These are phyloP conservation scores for Chalciporus sphaerocephalus DNA, from an alignment of 768 basidiomycete species.

Conservation along the genomic window DNA sequence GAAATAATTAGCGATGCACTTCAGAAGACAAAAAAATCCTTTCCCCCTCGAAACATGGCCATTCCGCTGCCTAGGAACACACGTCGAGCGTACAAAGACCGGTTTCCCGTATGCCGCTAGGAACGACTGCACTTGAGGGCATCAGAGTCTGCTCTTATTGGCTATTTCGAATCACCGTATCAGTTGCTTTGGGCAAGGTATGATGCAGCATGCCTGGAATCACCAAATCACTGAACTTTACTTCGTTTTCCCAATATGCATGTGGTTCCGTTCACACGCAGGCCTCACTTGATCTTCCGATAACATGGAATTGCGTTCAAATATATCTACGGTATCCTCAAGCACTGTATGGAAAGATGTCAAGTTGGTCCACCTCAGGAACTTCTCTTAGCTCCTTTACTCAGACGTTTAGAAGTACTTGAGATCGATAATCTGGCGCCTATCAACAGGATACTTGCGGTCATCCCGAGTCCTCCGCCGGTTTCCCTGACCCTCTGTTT, in stretches of 20 bases:
- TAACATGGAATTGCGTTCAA: slow-evolving; percentile 7
- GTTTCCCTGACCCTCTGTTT: background rate
- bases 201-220: slow-evolving; percentile 2
- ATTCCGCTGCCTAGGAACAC: slow-evolving; percentile 1
- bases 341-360: slow-evolving; percentile 16
- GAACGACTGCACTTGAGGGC: too few relatives aligned
- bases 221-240: slow-evolving; percentile 17
- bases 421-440: slow-evolving; percentile 24
- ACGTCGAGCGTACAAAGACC: background rate
- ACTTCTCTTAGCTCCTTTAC: slow-evolving; percentile 26
- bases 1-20: slow-evolving; percentile 13
- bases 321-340: slow-evolving; percentile 18
- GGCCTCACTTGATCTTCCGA: slow-evolving; percentile 9
- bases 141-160: too few relatives aligned
- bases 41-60: background rate
- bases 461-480: slow-evolving; percentile 1
- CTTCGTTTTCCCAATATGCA: slow-evolving; percentile 6
- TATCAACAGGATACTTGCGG: slow-evolving; percentile 14
- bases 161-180: background rate
- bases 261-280: slow-evolving; percentile 18
- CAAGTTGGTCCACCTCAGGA: slow-evolving; percentile 19
- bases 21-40: slow-evolving; percentile 1
- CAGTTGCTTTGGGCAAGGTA: background rate
- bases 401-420: slow-evolving; percentile 19
- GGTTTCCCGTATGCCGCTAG: too few relatives aligned